Conservation (phyloP, 2,329 filamentous ascomycete species). For the Fusarium sarcochroum region DNA sequence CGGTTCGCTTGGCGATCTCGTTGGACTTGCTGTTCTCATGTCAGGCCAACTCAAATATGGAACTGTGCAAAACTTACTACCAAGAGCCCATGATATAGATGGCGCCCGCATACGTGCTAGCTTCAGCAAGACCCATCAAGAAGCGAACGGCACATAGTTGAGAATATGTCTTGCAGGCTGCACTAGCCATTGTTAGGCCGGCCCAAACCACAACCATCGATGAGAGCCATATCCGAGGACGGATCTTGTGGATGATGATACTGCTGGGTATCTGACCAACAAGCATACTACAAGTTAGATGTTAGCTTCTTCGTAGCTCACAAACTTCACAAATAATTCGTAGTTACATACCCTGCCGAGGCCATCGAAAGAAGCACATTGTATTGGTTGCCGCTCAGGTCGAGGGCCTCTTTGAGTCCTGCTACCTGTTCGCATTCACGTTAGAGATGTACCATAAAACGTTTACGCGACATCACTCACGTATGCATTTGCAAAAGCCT, state of each 20-base stretch:
- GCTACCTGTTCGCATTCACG: slow-evolving; percentile 49
- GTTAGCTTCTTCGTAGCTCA: background rate
- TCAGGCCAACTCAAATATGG: fast-evolving
- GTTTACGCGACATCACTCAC: fast-evolving
- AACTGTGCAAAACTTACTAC: slow-evolving; percentile 55
- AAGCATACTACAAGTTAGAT: slow-evolving; percentile 44
- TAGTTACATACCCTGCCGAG: slow-evolving; percentile 46
- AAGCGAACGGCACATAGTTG: slow-evolving; percentile 50
- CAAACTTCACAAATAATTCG: fast-evolving
- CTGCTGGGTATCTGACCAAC: slow-evolving; percentile 71
- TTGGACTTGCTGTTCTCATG: slow-evolving; percentile 52
- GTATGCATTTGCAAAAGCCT: slow-evolving; percentile 40
- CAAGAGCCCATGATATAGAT: slow-evolving; percentile 61
- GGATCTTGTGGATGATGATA: slow-evolving; percentile 71
- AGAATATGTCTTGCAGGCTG: slow-evolving; percentile 50
- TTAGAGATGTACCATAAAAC: fast-evolving
- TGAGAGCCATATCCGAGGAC: slow-evolving; percentile 71
- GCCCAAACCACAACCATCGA: slow-evolving; percentile 73
- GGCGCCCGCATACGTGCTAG: slow-evolving; percentile 50
- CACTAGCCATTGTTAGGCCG: slow-evolving; percentile 62
- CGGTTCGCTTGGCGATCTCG: slow-evolving; percentile 71
- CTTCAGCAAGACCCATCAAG: slow-evolving; percentile 46
- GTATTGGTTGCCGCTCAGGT: slow-evolving; percentile 58
- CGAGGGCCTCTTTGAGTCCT: slow-evolving; percentile 60
- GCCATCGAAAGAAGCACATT: slow-evolving; percentile 50